Base-by-base conservation (phyloP, 352 stramenopile species). In the Peronospora tabacina region DNA sequence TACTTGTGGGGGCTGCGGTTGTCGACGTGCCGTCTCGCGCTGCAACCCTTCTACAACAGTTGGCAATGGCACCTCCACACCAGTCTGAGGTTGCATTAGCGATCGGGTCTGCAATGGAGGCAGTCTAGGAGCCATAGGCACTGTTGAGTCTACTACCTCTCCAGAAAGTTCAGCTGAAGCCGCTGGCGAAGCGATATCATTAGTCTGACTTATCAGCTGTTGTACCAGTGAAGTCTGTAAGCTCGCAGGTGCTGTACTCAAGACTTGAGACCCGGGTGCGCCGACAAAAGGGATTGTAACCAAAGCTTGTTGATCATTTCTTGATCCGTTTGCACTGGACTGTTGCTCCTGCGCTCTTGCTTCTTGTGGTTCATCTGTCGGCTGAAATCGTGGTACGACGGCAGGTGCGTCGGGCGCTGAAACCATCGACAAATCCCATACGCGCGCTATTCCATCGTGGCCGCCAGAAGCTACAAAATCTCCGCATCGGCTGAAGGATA, bases 381-480 rank as follows among this genome's bases (percentile, higher is more conserved):
- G 72, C 30, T 83, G 72, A 33, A 73, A 83, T 29, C 70, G 62
- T 32, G 72, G 72, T 15, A 75, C 51, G 13, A 77, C 70, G 12
- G 63, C 65, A 48, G 72, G 72, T 2, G 69, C 72, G 29, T 81
- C 52, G 7, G 69, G 57, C 13, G 61, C 46, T 16, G 64, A 76
- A 33, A 76, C 59, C 16, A 84, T 58, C 7, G 72, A 82, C 37
- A 88, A 81, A 59, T 86, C 68, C 93, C 90, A 98, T 17, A 98
- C 70, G 17, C 90, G 77, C 33, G 75, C 87, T 12, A 97, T 79
- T 37, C 88, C 92, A 72, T 98, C 94, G 65, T 97, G 87, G 6
- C 85, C 87, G 5, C 93, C 95, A 22, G 94, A 97, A 3, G 87
- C 86, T 43, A 98, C 85, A 52, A 70, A 97, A 65, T 69, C 81